Conservation (phyloP, 179 eudicot species). For the Carnegiea gigantea region DNA sequence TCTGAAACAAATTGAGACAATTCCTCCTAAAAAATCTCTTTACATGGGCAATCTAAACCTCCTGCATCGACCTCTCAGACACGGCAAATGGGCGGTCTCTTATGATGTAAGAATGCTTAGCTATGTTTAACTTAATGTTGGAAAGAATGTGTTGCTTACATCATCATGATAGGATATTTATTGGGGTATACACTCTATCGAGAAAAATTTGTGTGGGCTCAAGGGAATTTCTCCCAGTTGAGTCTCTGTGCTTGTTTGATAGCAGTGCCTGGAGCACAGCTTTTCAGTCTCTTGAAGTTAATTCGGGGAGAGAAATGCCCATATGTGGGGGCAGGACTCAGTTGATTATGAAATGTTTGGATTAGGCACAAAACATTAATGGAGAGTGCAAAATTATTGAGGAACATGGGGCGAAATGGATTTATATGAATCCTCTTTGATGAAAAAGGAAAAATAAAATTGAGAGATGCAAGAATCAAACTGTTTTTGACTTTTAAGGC, state of each 20-base stretch:
- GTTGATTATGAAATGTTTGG: background rate
- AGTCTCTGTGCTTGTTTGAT: background rate
- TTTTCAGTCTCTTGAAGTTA: background rate
- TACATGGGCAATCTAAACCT: slow-evolving; percentile 96
- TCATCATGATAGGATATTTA: background rate
- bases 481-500: background rate
- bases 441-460: background rate
- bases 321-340: background rate
- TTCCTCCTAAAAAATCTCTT: slow-evolving; percentile 56
- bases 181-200: background rate
- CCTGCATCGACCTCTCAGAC: slow-evolving; percentile 85
- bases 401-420: background rate
- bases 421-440: background rate
- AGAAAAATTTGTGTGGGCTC: background rate
- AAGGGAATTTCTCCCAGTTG: background rate
- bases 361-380: background rate
- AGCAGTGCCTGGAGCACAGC: background rate
- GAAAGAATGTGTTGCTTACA: background rate
- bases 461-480: background rate
- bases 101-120: slow-evolving; percentile 57
- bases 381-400: background rate
- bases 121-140: background rate
- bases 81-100: slow-evolving; percentile 97
- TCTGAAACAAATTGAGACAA: slow-evolving; percentile 62
- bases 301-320: background rate